These are phyloP conservation scores for Monosporascus sp. DNA, from an alignment of 2,329 filamentous ascomycete genomes.

Conservation along the genomic window DNA sequence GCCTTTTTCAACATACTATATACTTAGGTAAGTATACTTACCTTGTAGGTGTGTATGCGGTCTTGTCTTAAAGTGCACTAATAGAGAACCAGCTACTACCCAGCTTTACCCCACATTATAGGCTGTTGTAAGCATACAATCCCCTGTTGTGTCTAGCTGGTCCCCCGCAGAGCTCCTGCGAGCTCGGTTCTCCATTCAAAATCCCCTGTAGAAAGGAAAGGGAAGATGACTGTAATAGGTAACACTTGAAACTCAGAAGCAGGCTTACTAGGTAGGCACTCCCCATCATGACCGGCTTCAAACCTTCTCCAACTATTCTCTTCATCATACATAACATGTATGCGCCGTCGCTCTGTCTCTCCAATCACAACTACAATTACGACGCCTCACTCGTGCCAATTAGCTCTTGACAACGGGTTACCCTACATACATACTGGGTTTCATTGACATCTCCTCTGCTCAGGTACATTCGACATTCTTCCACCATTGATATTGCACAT, in stretches of 20 bases:
- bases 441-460: not conserved
- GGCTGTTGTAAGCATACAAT: not conserved
- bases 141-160: no score
- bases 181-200: no score
- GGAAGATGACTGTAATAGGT: no score
- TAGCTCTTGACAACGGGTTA: not conserved
- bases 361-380: not conserved
- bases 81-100: not conserved
- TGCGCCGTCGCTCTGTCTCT: not conserved
- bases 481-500: not conserved
- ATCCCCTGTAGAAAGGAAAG: no score
- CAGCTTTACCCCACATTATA: not conserved
- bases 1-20: no score
- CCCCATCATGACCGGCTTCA: not conserved
- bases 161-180: not conserved
- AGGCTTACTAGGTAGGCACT: not conserved
- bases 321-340: not conserved
- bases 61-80: no score
- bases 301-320: not conserved
- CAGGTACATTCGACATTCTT: not conserved
- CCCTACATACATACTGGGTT: not conserved
- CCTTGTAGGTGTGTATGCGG: no score
- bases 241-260: no score
- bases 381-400: not conserved
- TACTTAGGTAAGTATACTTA: no score